A percentile compares a stretch with the other conserved stretches of the same genome.
These are phyloP conservation scores for Peniophora sp. DNA, from an alignment of 1,284 basidiomycete genomes.

Conservation along the genomic window DNA sequence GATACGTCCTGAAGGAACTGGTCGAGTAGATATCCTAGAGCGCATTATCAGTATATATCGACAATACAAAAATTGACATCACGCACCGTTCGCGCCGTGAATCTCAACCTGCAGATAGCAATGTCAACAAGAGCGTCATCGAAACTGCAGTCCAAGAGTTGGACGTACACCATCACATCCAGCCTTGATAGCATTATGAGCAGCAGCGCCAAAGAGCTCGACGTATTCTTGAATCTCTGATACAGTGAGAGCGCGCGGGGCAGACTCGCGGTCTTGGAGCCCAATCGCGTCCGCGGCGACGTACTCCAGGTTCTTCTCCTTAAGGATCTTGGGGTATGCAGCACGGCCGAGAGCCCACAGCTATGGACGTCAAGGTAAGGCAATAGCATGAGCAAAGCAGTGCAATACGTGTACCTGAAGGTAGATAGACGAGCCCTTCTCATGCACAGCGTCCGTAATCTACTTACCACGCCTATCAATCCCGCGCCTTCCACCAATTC, in stretches of 20 bases:
- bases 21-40: slow-evolving; percentile 30
- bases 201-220: slow-evolving; percentile 25
- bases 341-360: slow-evolving; percentile 39
- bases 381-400: too few species aligned
- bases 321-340: slow-evolving; percentile 23
- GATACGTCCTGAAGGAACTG: slow-evolving; percentile 29
- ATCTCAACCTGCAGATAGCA: slow-evolving; percentile 18
- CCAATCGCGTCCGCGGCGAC: slow-evolving; percentile 32
- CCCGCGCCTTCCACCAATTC: background rate
- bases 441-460: slow-evolving; percentile 20
- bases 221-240: slow-evolving; percentile 37
- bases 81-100: slow-evolving; percentile 31
- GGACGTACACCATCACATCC: slow-evolving; percentile 23
- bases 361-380: too few species aligned
- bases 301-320: slow-evolving; percentile 20
- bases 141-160: too few species aligned
- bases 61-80: too few species aligned
- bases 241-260: slow-evolving; percentile 18
- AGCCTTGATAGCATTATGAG: slow-evolving; percentile 15
- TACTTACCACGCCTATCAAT: slow-evolving; percentile 4
- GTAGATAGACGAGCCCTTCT: slow-evolving; percentile 30
- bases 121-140: too few species aligned
- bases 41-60: too few species aligned
- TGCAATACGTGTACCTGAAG: slow-evolving; percentile 13
- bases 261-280: slow-evolving; percentile 26